Evolutionary conservation across 2,329 filamentous ascomycete genomes (phyloP).

Genomic region (Penicillium sp.): DNA sequence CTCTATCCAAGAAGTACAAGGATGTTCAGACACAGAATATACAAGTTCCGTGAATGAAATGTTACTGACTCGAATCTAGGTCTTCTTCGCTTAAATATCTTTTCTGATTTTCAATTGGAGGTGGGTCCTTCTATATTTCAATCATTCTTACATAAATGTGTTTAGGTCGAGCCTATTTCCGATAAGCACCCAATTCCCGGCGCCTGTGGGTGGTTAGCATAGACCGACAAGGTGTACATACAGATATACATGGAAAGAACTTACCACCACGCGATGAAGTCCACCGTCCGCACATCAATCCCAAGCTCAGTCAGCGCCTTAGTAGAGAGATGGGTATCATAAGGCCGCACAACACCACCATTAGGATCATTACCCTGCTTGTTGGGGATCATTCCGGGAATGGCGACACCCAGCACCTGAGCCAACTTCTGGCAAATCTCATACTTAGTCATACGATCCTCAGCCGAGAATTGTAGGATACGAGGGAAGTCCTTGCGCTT

Average conservation of each 20-base stretch:
- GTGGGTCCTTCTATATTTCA: conserved; percentile 1
- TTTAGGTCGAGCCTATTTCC: not conserved
- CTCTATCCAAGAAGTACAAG: no score
- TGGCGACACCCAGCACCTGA: conserved; percentile 72
- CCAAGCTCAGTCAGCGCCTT: conserved; percentile 68
- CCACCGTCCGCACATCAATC: conserved; percentile 69
- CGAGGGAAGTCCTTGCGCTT: conserved; percentile 58
- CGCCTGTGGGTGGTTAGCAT: conserved; percentile 25
- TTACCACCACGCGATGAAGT: conserved; percentile 79
- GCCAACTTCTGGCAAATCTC: conserved; percentile 78
- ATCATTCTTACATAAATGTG: not conserved
- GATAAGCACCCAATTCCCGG: conserved; percentile 30
- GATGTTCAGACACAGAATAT: not conserved
- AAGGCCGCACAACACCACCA: conserved; percentile 72
- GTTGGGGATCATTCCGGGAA: conserved; percentile 64
- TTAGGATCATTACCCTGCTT: conserved; percentile 70
- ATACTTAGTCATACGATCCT: conserved; percentile 85
- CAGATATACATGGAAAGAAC: conserved; percentile 20
- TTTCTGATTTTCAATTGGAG: not conserved
- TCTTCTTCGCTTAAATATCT: not conserved
- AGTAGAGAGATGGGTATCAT: conserved; percentile 84
- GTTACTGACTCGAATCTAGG: no score
- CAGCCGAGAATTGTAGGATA: conserved; percentile 80
- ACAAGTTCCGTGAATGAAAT: not conserved
- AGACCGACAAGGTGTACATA: not conserved